These are phyloP conservation scores for Amauroascus verrucosus DNA, from an alignment of 2,329 filamentous ascomycete genomes.

Conservation along the genomic window DNA sequence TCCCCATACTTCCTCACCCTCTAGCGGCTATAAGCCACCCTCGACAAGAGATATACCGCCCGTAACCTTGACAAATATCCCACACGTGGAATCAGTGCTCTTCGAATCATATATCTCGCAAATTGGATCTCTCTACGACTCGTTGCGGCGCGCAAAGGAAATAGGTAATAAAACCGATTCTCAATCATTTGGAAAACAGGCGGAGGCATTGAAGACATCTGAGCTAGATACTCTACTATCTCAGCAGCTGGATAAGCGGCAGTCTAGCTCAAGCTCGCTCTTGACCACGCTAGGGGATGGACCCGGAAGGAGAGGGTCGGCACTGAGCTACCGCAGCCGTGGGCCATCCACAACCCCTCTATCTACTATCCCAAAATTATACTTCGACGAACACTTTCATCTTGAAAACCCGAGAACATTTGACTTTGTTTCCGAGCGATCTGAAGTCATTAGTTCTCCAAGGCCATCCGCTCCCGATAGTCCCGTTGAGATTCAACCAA, in stretches of 20 bases:
- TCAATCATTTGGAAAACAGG: constrained; percentile 39
- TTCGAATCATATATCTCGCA: constrained; percentile 79
- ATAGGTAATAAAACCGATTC: constrained; percentile 49
- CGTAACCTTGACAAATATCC: constrained; percentile 79
- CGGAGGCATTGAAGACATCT: constrained; percentile 36
- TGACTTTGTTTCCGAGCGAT: constrained; percentile 90
- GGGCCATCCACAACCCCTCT: constrained; percentile 56
- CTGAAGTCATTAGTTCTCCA: constrained; percentile 74
- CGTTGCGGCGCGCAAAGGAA: constrained; percentile 73
- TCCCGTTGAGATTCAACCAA: constrained; percentile 39
- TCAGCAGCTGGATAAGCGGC: constrained; percentile 34
- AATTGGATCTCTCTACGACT: constrained; percentile 79
- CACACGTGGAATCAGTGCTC: constrained; percentile 64
- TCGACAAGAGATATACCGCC: constrained; percentile 85
- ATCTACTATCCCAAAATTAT: constrained; percentile 83
- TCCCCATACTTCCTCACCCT: constrained; percentile 59
- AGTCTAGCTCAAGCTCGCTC: constrained; percentile 24
- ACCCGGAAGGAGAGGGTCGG: constrained; percentile 25
- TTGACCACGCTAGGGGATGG: constrained; percentile 6
- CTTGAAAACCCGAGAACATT: constrained; percentile 94
- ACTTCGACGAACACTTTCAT: constrained; percentile 91
- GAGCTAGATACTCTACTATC: constrained; percentile 42
- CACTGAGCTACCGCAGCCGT: constrained; percentile 37
- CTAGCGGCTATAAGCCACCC: constrained; percentile 68
- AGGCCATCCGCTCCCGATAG: constrained; percentile 44